A percentile compares a stretch with the other conserved stretches of the same genome.
Evolutionary conservation across 2,329 filamentous ascomycete species (phyloP).

Genomic region (Helminthosporium solani): DNA sequence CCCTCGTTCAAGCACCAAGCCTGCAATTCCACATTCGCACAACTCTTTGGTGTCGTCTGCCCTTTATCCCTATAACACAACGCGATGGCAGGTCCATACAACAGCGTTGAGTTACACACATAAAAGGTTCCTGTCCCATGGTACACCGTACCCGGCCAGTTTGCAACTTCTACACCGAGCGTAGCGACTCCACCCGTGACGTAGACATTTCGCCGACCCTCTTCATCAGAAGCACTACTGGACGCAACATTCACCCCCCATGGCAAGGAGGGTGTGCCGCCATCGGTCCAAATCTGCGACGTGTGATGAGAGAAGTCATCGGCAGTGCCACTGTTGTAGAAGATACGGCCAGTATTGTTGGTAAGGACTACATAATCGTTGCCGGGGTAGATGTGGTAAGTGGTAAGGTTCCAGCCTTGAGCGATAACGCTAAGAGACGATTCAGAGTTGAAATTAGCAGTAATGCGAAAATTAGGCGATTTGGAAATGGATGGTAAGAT

Average conservation of each 20-base stretch:
- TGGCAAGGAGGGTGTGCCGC: constrained; percentile 9
- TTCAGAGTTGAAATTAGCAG: constrained; percentile 1
- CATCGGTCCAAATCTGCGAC: constrained; percentile 6
- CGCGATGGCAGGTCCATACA: constrained; percentile 7
- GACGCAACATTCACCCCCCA: constrained; percentile 3
- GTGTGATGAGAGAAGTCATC: constrained; percentile 3
- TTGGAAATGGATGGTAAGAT: neutral
- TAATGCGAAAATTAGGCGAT: constrained; percentile 9
- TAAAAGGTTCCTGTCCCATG: constrained; percentile 10
- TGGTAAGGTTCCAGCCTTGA: constrained; percentile 10
- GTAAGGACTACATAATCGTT: constrained; percentile 10
- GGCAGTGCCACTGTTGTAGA: constrained; percentile 12
- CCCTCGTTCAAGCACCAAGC: constrained; percentile 8
- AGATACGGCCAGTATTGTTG: constrained; percentile 3
- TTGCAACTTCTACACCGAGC: constrained; percentile 3
- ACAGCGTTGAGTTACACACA: constrained; percentile 10
- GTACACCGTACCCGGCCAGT: constrained; percentile 3
- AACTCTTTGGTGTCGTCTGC: constrained; percentile 5
- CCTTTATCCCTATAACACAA: constrained; percentile 7
- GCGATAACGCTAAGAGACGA: neutral
- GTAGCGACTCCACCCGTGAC: constrained; percentile 8
- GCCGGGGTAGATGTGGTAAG: constrained; percentile 9
- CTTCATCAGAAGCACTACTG: constrained; percentile 1
- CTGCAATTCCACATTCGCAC: constrained; percentile 7
- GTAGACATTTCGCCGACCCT: constrained; percentile 3